A percentile compares a stretch with the other conserved stretches of the same genome.
Evolutionary conservation across 495 filamentous ascomycete species (phyloP).

Genomic region (Aspergillus biplanus): DNA sequence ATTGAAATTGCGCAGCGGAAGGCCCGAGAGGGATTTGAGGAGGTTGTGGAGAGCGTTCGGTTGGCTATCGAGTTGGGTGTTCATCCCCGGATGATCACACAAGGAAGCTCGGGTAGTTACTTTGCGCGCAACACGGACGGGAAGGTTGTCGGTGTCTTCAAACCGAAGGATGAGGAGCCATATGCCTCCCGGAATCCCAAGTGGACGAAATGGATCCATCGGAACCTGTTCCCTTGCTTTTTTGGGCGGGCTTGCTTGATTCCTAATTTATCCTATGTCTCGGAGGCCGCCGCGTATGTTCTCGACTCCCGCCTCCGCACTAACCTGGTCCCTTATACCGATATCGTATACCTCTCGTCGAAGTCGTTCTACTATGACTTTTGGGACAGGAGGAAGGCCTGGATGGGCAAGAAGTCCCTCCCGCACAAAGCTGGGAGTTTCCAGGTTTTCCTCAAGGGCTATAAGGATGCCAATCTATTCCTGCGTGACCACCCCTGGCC

Average conservation of each 20-base stretch:
- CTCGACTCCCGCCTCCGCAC: conserved; percentile 89
- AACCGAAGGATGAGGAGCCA: conserved; percentile 98
- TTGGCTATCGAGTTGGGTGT: conserved; percentile 87
- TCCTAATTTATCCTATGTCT: conserved; percentile 98
- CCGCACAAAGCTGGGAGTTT: conserved; percentile 94
- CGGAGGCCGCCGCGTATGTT: conserved; percentile 94
- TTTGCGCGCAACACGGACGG: conserved; percentile 91
- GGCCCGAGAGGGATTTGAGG: conserved; percentile 82
- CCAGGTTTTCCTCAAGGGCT: conserved; percentile 95
- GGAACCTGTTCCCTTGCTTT: conserved; percentile 94
- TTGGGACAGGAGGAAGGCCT: conserved; percentile 89
- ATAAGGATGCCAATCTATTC: conserved; percentile 95
- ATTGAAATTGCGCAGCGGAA: conserved; percentile 58
- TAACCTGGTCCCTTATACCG: conserved; percentile 93
- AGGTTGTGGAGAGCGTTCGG: conserved; percentile 86
- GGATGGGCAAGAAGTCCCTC: conserved; percentile 83
- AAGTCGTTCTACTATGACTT: conserved; percentile 98
- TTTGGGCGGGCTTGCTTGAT: conserved; percentile 96
- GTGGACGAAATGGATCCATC: conserved; percentile 95
- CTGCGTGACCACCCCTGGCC: conserved; percentile 96
- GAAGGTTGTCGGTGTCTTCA: conserved; percentile 96
- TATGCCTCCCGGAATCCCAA: conserved; percentile 92
- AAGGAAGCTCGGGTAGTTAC: conserved; percentile 97
- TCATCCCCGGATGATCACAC: conserved; percentile 93
- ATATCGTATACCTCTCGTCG: conserved; percentile 90